A percentile compares a stretch with the other conserved stretches of the same genome.
Conservation (phyloP, 352 stramenopile genomes). For the Pythium oligandrum region DNA sequence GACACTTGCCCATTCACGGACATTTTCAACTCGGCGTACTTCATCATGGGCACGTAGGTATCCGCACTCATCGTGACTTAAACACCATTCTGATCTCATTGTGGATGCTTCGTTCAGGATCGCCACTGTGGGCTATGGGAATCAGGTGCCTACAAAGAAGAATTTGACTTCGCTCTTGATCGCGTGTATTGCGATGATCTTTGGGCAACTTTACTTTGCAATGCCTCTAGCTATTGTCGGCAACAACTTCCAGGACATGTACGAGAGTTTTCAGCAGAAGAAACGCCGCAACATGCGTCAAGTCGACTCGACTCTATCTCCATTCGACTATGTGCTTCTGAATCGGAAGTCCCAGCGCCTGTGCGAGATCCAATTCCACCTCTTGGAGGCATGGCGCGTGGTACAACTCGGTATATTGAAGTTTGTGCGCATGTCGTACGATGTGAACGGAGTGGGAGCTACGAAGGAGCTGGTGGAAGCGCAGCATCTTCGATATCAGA, state of each 20-base stretch:
- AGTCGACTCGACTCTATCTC: conserved; percentile 41
- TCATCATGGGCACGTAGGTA: conserved; percentile 82
- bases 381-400: conserved; percentile 40
- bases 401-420: conserved; percentile 40
- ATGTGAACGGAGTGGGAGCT: conserved; percentile 1
- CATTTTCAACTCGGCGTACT: conserved; percentile 82
- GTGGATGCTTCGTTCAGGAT: conserved; percentile 26
- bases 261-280: conserved; percentile 56
- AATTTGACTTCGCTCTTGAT: conserved; percentile 48
- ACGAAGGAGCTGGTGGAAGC: conserved; percentile 24
- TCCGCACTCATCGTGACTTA: conserved; percentile 1
- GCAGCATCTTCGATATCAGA: conserved; percentile 29
- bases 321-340: conserved; percentile 44
- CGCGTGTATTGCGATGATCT: conserved; percentile 64
- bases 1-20: conserved; percentile 76
- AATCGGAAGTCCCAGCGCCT: conserved; percentile 45
- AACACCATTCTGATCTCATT: too few species aligned
- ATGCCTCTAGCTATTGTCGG: conserved; percentile 79
- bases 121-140: conserved; percentile 71
- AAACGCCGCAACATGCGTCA: conserved; percentile 46
- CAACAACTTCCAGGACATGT: conserved; percentile 62
- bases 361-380: conserved; percentile 58
- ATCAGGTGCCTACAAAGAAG: conserved; percentile 50
- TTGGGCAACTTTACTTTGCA: conserved; percentile 73
- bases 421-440: conserved; percentile 19